phyloP scores from a whole-genome alignment of 192 early-diverging fungal species.

The Phycomyces nitens region DNA sequence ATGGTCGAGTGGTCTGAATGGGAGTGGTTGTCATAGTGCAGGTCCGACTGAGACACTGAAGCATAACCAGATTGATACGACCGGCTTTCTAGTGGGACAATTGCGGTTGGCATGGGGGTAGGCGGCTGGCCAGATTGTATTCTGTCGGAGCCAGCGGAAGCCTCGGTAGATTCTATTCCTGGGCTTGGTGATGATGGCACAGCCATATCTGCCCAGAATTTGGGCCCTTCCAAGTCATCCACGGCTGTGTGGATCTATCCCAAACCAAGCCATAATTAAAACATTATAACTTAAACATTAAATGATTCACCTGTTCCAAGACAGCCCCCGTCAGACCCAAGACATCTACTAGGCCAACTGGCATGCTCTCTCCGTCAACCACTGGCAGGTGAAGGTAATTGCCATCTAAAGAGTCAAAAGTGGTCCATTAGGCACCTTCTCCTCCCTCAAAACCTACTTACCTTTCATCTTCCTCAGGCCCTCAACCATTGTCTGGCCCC shows the following conservation, averaged over 20 bases:
- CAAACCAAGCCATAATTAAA: not conserved
- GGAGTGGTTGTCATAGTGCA: conserved; percentile 14
- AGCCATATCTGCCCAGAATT: conserved; percentile 69
- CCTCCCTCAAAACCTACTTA: no score
- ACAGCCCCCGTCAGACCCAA: conserved; percentile 70
- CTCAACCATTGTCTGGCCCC: no score
- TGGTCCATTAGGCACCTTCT: no score
- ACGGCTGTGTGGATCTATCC: conserved; percentile 19
- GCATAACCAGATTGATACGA: not conserved
- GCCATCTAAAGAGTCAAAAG: conserved; percentile 38
- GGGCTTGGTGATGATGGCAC: conserved; percentile 56
- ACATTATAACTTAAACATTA: not conserved
- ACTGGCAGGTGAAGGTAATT: conserved; percentile 74
- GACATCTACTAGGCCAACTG: conserved; percentile 75
- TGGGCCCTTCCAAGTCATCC: conserved; percentile 42
- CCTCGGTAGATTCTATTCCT: conserved; percentile 40
- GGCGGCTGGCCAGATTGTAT: conserved; percentile 39
- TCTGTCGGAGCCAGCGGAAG: conserved; percentile 11
- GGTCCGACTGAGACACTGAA: conserved; percentile 9
- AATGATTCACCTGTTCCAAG: conserved; percentile 58
- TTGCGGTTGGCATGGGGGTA: conserved; percentile 33
- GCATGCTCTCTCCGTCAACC: conserved; percentile 50
- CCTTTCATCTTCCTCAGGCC: conserved; percentile 76
- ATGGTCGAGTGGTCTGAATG: conserved; percentile 13
- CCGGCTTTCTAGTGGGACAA: conserved; percentile 47